Base-by-base conservation (phyloP, 345 rosid species). In the Kandelia obovata region DNA sequence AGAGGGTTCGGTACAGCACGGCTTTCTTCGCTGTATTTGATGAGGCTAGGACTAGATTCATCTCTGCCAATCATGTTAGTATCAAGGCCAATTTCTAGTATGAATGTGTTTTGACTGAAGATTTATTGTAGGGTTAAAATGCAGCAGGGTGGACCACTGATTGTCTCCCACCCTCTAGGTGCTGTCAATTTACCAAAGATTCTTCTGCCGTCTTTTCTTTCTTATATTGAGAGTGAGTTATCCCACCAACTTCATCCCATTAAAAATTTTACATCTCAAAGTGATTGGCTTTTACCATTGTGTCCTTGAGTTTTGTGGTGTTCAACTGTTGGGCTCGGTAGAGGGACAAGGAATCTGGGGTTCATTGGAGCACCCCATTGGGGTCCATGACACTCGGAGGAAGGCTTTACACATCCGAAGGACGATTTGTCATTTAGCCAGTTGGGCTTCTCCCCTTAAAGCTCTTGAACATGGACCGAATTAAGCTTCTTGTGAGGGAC, bases 91-190 rank as follows among this genome's bases (percentile, higher is more conserved):
- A 64, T 53, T 32, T 19, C 11, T 15, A 62, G 10, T 30, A 52
- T 25, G 72, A 59, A 68, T 74, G 70, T 71, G 73, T 27, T 70
- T 70, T 70, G 84, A 78, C 73, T 17, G 68, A 56, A 61, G 72
- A 64, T 73, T 53, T 16, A 51, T 53, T 84, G 85, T 73, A 82
- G 76, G 84, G 81, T 72, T 77, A 68, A 70, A 61, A 79, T 75
- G 61, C 73, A 77, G 77, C 82, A 79, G 53, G 61, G 82, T 71
- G 90, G 86, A 74, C 84, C 82, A 74, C 37, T 46, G 67, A 21
- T 53, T 87, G 87, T 81, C 74, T 64, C 76, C 86, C 86, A 82
- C 90, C 72, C 74, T 66, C 53, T 67, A 52, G 37, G 71, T 67
- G 75, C 66, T 60, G 73, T 64, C 67, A 67, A 72, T 64, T 70